Base-by-base conservation (phyloP, 1,284 basidiomycete genomes). In the Salmacisia buchloeana region DNA sequence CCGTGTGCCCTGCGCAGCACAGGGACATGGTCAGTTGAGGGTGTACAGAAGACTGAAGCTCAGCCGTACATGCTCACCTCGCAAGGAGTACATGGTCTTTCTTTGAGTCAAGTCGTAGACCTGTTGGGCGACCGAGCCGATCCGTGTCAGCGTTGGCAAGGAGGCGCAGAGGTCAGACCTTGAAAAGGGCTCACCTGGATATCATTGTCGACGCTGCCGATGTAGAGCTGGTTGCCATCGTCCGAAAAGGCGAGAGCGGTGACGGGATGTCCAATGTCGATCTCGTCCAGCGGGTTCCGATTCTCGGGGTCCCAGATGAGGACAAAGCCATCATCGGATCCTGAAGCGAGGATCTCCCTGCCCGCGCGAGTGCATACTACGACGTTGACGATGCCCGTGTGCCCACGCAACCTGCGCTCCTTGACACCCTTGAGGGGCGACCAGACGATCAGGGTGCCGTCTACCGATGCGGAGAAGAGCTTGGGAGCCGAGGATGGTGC, bases 181-280 rank as follows among this genome's bases (percentile, higher is more conserved):
- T 18, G 9, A 52, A 21, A 27, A 2, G 10, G 12, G 63, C 64
- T 58, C 39, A 66, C 72, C 59, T 79, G 78, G 38, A 80, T 69
- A 45, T 76, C 73, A 54, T 80, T 80, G 66, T 80, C 79, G 29
- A 80, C 63, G 27, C 78, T 76, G 2, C 73, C 78, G 9, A 80
- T 71, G 59, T 70, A 80, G 43, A 80, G 58, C 64, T 78, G 74
- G 43, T 70, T 70, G 2, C 72, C 74, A 57, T 80, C 79, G 18
- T 72, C 72, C 18, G 73, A 72, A 52, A 78, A 80, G 3, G 65
- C 74, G 2, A 80, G 68, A 2, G 77, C 74, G 0, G 79, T 80
- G 10, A 80, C 68, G 1, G 79, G 79, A 66, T 80, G 80, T 27
- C 74, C 74, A 1, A 79, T 67, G 4, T 76, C 69, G 39, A 80